Base-by-base conservation (phyloP, 2,329 filamentous ascomycete genomes). In the Fusarium sp. region DNA sequence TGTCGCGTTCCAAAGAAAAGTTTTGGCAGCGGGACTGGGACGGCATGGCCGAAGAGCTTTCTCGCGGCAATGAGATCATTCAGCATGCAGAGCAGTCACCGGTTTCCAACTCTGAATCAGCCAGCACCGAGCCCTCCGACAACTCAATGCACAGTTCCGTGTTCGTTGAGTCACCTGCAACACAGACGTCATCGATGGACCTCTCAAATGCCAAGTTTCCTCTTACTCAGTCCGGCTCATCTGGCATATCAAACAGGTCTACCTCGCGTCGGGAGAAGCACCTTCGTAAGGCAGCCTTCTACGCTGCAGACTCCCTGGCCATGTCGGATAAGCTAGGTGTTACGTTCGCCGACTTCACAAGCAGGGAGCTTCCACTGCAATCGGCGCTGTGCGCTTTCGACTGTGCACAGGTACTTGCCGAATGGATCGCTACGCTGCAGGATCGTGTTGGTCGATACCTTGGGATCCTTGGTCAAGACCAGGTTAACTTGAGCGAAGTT, bases 1-100 rank as follows among this genome's bases (percentile, higher is more conserved):
- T 98, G n/a, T 93, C 93, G 2, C 88, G 93, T 31, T 94, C 94
- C 8, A 98, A 97, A 78, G 95, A 98, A 78, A 93, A 92, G 66
- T 95, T 98, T 75, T 98, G 95, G 94, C 91, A 95, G 75, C 89
- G 94, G 11, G 94, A 99, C 78, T 98, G 94, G 86, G 94, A 97
- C 68, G 92, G 91, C 6, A 94, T 98, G 89, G 92, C 94, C 0
- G 91, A 96, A 60, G 95, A 98, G 79, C 85, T 98, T 27, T 92
- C 93, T 3, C 89, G 90, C 36, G 93, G 94, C 13, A 87, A 89
- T 39, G 94, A 97, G 69, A 88, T 94, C 13, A 86, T 92, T 23
- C 91, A 93, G 70, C 91, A 94, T 75, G 88, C 89, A 15, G 92
- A 93, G 63, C 85, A 89, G 66, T 89, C 89, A 2, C 87, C 89